These are phyloP conservation scores for Przewalskia tangutica DNA, from an alignment of 257 asterid genomes.

Conservation along the genomic window DNA sequence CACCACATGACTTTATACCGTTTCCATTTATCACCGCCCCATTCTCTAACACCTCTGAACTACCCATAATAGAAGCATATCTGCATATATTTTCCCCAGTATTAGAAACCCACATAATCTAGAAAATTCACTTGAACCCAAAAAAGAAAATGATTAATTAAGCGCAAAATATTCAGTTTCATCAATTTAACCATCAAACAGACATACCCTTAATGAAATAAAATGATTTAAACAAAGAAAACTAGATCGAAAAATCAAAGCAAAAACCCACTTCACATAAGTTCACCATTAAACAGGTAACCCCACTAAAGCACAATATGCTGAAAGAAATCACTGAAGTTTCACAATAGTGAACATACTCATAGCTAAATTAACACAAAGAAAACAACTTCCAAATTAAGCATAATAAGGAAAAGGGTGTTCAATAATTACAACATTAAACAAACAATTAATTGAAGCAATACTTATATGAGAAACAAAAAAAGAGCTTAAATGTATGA, in stretches of 20 bases:
- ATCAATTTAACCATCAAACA: not conserved
- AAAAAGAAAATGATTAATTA: not conserved
- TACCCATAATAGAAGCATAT: constrained; percentile 17
- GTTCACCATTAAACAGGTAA: not conserved
- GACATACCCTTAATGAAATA: not conserved
- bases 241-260: not conserved
- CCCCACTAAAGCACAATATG: not conserved
- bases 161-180: not conserved
- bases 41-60: constrained; percentile 23
- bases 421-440: not conserved
- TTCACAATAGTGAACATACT: not conserved
- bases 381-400: not conserved
- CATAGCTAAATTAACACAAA: not conserved
- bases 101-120: not conserved
- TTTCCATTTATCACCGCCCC: constrained; percentile 12
- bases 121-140: not conserved
- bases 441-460: not conserved
- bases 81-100: not conserved
- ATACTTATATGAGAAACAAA: not conserved
- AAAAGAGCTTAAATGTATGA: not conserved
- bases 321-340: not conserved
- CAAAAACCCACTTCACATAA: not conserved
- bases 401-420: not conserved
- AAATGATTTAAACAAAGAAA: not conserved
- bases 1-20: constrained; percentile 11